Percentiles rank a stretch among this genome's conserved stretches.
phyloP scores from a whole-genome alignment of 345 rosid genomes.

The Hibiscus tridactylites region DNA sequence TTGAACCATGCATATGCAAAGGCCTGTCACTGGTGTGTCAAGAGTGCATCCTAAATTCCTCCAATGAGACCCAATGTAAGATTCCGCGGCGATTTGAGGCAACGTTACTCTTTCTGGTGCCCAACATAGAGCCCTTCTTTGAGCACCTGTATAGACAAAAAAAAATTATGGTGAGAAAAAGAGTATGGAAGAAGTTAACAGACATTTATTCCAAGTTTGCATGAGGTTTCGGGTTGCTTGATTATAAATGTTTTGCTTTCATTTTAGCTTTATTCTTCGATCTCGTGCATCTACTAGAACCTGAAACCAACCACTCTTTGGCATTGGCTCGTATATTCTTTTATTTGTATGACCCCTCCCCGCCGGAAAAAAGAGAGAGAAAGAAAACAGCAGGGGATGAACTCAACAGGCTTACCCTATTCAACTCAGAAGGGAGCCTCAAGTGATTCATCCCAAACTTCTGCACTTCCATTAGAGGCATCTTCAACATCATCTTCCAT shows the following conservation, averaged over 20 bases:
- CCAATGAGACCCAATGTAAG: constrained; percentile 4
- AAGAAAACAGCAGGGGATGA: not conserved
- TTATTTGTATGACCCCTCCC: not conserved
- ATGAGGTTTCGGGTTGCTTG: not conserved
- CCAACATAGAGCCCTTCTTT: constrained; percentile 11
- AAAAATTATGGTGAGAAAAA: not conserved
- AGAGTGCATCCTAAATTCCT: not conserved
- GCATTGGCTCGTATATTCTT: not conserved
- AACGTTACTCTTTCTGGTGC: constrained; percentile 8
- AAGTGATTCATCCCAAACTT: constrained; percentile 96
- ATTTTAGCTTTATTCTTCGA: not conserved
- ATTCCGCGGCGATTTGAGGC: constrained; percentile 12
- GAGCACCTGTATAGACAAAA: constrained; percentile 11
- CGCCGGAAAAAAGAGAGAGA: not conserved
- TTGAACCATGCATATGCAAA: constrained; percentile 8
- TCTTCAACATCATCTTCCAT: constrained; percentile 99
- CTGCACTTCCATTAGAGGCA: constrained; percentile 96
- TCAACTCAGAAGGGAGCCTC: constrained; percentile 81
- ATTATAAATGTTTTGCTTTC: constrained; percentile 1
- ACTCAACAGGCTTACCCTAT: constrained; percentile 19
- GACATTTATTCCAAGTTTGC: not conserved
- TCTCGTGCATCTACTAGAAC: not conserved
- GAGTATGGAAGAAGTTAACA: not conserved
- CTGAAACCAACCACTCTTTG: not conserved
- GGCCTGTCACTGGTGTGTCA: constrained; percentile 10